Conservation (phyloP, 257 asterid species). For the Primulina tabacum region DNA sequence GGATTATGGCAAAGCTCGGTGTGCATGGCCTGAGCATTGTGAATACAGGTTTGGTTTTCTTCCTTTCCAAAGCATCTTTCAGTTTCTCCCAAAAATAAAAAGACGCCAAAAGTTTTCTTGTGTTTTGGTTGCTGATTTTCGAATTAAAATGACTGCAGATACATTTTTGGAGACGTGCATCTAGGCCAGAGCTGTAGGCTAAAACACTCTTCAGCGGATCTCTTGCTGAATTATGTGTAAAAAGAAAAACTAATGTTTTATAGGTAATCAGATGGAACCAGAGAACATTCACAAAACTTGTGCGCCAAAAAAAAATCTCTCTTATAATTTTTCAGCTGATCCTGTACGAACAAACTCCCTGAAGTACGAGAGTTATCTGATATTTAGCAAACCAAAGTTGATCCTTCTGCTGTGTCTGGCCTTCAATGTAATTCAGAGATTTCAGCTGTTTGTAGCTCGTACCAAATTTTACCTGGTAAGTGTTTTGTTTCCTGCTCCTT, state of each 20-base stretch:
- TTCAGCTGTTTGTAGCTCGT: neutral
- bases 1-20: slow-evolving; percentile 98
- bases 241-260: neutral
- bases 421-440: too few relatives aligned
- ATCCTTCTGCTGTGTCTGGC: too few relatives aligned
- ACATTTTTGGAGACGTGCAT: slow-evolving; percentile 89
- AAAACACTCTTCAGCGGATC: slow-evolving; percentile 70
- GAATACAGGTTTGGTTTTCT: slow-evolving; percentile 69
- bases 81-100: slow-evolving; percentile 3
- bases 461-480: neutral
- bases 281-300: neutral
- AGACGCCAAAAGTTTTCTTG: neutral
- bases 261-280: neutral
- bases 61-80: slow-evolving; percentile 5
- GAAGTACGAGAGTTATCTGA: neutral
- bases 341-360: neutral
- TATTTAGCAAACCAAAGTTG: too few relatives aligned
- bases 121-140: slow-evolving; percentile 19
- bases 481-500: neutral
- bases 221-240: slow-evolving; percentile 68
- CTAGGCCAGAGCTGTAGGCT: slow-evolving; percentile 98
- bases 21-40: slow-evolving; percentile 94
- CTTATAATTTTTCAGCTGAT: neutral
- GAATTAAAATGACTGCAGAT: slow-evolving; percentile 43
- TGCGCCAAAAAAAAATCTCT: neutral